Conservation (phyloP, 2,329 filamentous ascomycete species). For the Fusarium lateritium region DNA sequence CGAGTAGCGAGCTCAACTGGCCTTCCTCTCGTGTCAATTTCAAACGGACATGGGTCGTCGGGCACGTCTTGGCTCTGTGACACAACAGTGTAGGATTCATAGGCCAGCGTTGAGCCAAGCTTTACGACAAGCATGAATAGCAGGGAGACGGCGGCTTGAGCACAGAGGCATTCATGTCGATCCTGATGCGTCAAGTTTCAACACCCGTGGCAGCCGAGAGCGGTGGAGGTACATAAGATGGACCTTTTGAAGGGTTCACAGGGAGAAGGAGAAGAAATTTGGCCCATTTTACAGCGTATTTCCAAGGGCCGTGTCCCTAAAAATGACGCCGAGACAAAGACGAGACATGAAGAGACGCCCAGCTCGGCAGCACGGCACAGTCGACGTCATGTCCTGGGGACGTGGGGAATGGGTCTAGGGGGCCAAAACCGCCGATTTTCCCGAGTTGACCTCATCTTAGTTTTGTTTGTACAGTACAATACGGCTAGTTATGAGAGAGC, state of each 20-base stretch:
- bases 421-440: slow-evolving; percentile 47
- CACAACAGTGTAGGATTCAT: slow-evolving; percentile 26
- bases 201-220: slow-evolving; percentile 26
- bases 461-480: slow-evolving; percentile 1
- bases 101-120: slow-evolving; percentile 25
- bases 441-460: slow-evolving; percentile 40
- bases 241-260: slow-evolving; percentile 20
- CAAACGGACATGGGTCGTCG: slow-evolving; percentile 30
- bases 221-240: slow-evolving; percentile 26
- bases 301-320: slow-evolving; percentile 33
- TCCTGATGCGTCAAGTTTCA: slow-evolving; percentile 34
- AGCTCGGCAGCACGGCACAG: slow-evolving; percentile 49
- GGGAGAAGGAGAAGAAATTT: not conserved
- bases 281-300: not conserved
- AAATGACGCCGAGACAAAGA: slow-evolving; percentile 27
- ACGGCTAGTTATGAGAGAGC: not conserved
- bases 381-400: slow-evolving; percentile 46
- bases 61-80: slow-evolving; percentile 27
- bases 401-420: slow-evolving; percentile 44
- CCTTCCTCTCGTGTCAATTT: slow-evolving; percentile 17
- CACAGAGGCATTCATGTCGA: slow-evolving; percentile 25
- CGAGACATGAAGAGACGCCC: slow-evolving; percentile 28
- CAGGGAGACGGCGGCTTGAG: slow-evolving; percentile 30
- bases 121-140: slow-evolving; percentile 33
- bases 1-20: slow-evolving; percentile 12